Evolutionary conservation across 1,284 basidiomycete genomes (phyloP).

Genomic region (Polyporus tsugae): DNA sequence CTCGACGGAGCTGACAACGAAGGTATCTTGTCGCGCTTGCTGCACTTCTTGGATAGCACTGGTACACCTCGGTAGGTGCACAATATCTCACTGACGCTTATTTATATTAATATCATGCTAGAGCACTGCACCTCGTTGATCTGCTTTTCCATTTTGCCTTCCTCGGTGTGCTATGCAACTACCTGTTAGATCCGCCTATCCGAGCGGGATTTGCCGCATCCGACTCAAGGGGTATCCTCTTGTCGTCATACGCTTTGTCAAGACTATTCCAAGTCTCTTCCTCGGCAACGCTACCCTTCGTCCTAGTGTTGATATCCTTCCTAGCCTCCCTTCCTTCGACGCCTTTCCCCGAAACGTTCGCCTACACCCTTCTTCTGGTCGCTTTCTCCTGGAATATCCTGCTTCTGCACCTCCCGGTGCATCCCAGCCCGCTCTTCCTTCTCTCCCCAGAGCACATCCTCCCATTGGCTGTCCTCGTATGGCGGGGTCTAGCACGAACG

Average conservation of each 20-base stretch:
- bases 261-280: conserved; percentile 41
- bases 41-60: conserved; percentile 46
- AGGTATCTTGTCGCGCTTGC: conserved; percentile 27
- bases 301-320: conserved; percentile 46
- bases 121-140: conserved; percentile 57
- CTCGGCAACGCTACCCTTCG: conserved; percentile 37
- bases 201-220: conserved; percentile 34
- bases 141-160: conserved; percentile 49
- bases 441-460: conserved; percentile 46
- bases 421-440: conserved; percentile 54
- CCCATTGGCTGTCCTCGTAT: conserved; percentile 54
- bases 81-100: conserved; percentile 12
- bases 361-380: conserved; percentile 51
- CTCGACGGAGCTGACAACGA: conserved; percentile 2
- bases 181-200: conserved; percentile 52
- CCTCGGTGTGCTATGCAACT: conserved; percentile 52
- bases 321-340: conserved; percentile 41
- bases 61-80: conserved; percentile 53
- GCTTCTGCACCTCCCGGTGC: conserved; percentile 51
- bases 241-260: conserved; percentile 44
- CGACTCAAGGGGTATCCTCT: conserved; percentile 46
- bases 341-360: conserved; percentile 48
- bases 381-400: conserved; percentile 51
- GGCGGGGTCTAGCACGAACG: conserved; percentile 46
- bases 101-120: conserved; percentile 34